Evolutionary conservation across 805 yeast genomes (phyloP).

Genomic region (Suhomyces tanzawaensis): DNA sequence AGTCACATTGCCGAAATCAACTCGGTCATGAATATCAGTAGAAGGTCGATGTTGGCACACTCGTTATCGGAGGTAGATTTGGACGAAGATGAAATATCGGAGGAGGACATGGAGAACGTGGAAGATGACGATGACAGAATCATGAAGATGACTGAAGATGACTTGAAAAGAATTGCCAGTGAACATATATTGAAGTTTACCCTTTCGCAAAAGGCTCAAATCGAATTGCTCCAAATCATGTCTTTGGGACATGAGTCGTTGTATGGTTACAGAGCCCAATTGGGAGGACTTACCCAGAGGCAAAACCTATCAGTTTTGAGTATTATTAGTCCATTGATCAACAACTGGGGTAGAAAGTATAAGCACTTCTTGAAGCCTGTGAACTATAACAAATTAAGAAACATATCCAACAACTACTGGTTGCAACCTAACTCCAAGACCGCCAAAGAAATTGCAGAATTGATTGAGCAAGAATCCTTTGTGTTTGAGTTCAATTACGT

Average conservation of each 20-base stretch:
- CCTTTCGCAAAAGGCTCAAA: constrained; percentile 65
- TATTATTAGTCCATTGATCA: constrained; percentile 72
- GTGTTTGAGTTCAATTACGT: constrained; percentile 84
- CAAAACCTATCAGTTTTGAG: constrained; percentile 71
- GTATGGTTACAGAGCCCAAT: constrained; percentile 62
- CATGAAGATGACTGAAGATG: constrained; percentile 34
- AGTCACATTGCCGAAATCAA: constrained; percentile 82
- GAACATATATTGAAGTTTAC: constrained; percentile 51
- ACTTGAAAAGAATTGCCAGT: constrained; percentile 21
- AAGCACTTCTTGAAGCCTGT: constrained; percentile 48
- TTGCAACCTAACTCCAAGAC: constrained; percentile 33
- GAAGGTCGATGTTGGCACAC: constrained; percentile 74
- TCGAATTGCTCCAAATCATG: constrained; percentile 75
- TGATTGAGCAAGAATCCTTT: constrained; percentile 65
- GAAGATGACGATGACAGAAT: constrained; percentile 27
- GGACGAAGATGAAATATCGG: constrained; percentile 42
- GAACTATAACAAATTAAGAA: constrained; percentile 28
- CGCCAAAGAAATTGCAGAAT: constrained; percentile 35
- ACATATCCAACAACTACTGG: constrained; percentile 20
- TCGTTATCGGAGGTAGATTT: constrained; percentile 66
- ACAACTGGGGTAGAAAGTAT: constrained; percentile 73
- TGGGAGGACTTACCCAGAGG: constrained; percentile 50
- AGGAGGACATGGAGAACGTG: constrained; percentile 29
- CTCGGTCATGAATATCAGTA: constrained; percentile 76
- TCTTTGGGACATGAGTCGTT: constrained; percentile 81